Conservation (phyloP, 768 basidiomycete species). For the Tubosaeta brunneosetosa region DNA sequence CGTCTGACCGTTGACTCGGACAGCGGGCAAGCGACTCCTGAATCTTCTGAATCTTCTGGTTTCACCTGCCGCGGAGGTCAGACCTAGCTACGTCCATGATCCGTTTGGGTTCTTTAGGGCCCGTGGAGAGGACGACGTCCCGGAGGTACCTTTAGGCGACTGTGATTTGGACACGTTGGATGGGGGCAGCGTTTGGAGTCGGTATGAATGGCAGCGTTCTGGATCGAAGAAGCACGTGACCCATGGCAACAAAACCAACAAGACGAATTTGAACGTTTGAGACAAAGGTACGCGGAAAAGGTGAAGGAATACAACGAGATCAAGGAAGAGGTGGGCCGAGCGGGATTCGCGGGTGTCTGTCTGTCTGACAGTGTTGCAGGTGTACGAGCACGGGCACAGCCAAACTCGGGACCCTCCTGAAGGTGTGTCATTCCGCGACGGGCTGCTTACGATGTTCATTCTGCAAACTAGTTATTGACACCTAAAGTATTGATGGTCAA, state of each 20-base stretch:
- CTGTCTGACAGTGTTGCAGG: conserved; percentile 32
- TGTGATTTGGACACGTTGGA: conserved; percentile 35
- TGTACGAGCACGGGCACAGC: conserved; percentile 80
- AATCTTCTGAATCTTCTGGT: background rate
- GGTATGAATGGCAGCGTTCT: conserved; percentile 44
- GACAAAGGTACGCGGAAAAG: conserved; percentile 39
- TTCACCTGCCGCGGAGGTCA: background rate
- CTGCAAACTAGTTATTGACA: conserved; percentile 41
- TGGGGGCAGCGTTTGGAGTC: conserved; percentile 45
- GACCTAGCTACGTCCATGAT: conserved; percentile 21
- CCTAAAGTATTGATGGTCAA: conserved; percentile 68
- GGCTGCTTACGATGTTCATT: background rate
- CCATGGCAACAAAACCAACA: conserved; percentile 27
- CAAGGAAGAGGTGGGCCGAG: conserved; percentile 48
- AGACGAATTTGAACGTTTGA: conserved; percentile 41
- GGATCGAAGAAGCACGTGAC: conserved; percentile 41
- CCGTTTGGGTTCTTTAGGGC: conserved; percentile 34
- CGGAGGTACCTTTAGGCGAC: conserved; percentile 33
- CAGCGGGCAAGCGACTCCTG: background rate
- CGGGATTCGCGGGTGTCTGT: background rate
- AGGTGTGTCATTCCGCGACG: conserved; percentile 31
- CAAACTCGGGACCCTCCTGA: conserved; percentile 54
- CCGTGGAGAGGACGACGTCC: conserved; percentile 34
- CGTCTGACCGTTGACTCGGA: background rate
- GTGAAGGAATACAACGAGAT: conserved; percentile 34